phyloP scores from a whole-genome alignment of 2,329 filamentous ascomycete genomes.

The Neurospora sp. region DNA sequence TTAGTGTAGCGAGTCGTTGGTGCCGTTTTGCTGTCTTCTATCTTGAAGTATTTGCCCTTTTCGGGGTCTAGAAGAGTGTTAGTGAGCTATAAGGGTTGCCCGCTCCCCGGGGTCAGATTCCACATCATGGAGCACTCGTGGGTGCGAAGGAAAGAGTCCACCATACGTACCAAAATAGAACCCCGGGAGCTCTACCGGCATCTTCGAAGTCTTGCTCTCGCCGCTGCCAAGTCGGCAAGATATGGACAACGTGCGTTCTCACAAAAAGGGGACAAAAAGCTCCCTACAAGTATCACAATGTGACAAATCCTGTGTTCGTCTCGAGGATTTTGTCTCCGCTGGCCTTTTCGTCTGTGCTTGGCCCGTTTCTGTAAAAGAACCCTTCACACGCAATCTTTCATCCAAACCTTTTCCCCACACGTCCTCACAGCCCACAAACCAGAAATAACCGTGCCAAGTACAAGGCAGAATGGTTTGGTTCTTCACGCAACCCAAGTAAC shows the following conservation, averaged over 20 bases:
- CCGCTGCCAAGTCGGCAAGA: not conserved
- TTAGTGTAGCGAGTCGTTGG: slow-evolving; percentile 19
- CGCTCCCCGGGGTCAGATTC: not conserved
- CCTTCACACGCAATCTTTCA: not conserved
- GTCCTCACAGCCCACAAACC: not conserved
- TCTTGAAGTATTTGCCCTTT: slow-evolving; percentile 59
- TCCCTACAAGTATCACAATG: not conserved
- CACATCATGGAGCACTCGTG: not conserved
- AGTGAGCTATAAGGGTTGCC: not conserved
- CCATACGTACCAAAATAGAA: slow-evolving; percentile 9
- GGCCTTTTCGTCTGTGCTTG: not conserved
- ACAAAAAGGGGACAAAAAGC: not conserved
- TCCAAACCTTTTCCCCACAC: not conserved
- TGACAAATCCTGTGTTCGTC: not conserved
- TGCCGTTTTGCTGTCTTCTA: slow-evolving; percentile 43
- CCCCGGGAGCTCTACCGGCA: slow-evolving; percentile 8
- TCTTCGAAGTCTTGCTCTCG: not conserved
- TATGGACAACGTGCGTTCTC: not conserved
- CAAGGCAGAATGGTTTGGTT: not conserved
- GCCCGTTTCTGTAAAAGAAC: not conserved
- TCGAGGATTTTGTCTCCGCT: not conserved
- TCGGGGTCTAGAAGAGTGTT: slow-evolving; percentile 31
- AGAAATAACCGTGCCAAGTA: not conserved
- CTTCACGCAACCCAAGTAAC: not conserved
- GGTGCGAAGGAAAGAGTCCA: not conserved